Conservation (phyloP, 176 grass and related monocot species). For the Oryza coarctata region DNA sequence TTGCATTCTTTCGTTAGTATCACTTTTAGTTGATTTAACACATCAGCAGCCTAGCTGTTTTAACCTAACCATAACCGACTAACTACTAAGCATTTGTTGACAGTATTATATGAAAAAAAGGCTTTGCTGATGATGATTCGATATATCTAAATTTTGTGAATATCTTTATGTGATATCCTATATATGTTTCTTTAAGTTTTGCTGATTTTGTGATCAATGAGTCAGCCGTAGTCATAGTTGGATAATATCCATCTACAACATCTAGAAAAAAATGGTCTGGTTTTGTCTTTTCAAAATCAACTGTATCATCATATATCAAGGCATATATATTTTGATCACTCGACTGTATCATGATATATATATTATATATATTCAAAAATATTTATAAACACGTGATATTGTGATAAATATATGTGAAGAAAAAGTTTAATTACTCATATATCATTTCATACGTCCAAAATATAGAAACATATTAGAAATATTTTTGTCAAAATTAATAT, state of each 20-base stretch:
- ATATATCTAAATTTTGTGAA: neutral
- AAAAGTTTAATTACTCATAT: neutral
- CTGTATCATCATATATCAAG: no score
- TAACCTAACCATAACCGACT: constrained; percentile 5
- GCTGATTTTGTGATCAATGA: neutral
- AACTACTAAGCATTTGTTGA: neutral
- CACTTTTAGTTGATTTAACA: constrained; percentile 30
- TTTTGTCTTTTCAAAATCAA: neutral
- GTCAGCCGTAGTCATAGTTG: neutral
- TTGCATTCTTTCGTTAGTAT: constrained; percentile 20
- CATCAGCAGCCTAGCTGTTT: constrained; percentile 24
- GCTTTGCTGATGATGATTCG: neutral
- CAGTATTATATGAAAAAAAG: neutral
- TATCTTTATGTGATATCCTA: neutral
- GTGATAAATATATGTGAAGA: neutral
- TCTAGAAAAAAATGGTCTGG: neutral
- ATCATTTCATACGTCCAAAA: neutral
- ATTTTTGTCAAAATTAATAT: neutral
- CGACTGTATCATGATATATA: no score
- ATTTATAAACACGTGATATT: neutral
- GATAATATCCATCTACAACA: no score
- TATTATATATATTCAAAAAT: neutral
- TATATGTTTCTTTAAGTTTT: neutral
- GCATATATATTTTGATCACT: no score
- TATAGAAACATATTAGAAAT: neutral